A percentile compares a stretch with the other conserved stretches of the same genome.
phyloP scores from a whole-genome alignment of 2,329 filamentous ascomycete genomes.

The Sphaerostilbella broomeana region DNA sequence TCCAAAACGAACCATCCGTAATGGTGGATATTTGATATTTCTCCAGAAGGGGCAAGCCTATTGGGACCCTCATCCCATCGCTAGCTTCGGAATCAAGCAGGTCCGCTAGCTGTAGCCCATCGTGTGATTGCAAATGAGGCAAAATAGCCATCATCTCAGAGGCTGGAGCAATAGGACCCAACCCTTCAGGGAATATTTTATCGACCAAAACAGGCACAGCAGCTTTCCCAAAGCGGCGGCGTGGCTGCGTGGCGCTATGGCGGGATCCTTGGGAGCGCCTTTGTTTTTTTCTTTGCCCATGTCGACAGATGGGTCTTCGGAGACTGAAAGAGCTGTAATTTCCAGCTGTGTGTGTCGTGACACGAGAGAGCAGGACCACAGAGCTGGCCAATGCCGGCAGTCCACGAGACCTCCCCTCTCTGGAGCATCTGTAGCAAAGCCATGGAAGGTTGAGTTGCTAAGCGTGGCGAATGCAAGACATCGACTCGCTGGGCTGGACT shows the following conservation, averaged over 20 bases:
- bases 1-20: too few species aligned
- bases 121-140: too few species aligned
- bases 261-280: slow-evolving; percentile 2
- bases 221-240: neutral
- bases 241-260: neutral
- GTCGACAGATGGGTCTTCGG: neutral
- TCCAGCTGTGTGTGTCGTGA: neutral
- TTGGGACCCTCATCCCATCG: too few species aligned
- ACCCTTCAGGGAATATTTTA: neutral
- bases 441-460: slow-evolving; percentile 10
- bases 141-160: too few species aligned
- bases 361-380: neutral
- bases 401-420: slow-evolving; percentile 25
- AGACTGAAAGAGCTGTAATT: neutral
- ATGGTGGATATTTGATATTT: too few species aligned
- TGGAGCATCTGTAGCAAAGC: slow-evolving; percentile 24
- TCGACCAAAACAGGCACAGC: slow-evolving; percentile 1
- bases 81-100: too few species aligned
- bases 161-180: neutral
- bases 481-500: slow-evolving; percentile 35
- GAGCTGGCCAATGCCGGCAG: slow-evolving; percentile 26
- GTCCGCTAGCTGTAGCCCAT: too few species aligned
- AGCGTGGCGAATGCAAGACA: slow-evolving; percentile 29
- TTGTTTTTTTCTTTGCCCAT: neutral
- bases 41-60: too few species aligned